Percentiles rank a stretch among this genome's conserved stretches.
Conservation (phyloP, 1,284 basidiomycete species). For the Albatrellus sp. region DNA sequence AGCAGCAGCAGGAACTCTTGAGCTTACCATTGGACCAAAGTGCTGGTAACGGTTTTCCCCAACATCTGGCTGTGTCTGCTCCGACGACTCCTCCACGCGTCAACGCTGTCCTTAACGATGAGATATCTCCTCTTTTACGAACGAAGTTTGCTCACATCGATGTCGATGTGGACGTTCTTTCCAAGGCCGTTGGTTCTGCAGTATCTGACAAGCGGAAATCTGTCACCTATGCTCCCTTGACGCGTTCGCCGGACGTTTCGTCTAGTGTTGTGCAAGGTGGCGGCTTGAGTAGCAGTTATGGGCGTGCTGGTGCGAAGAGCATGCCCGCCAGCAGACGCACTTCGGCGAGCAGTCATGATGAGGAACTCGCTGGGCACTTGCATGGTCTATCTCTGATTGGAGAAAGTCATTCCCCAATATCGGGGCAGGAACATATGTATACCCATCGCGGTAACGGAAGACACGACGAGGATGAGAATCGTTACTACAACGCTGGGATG, state of each 20-base stretch:
- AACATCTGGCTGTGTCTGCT: constrained; percentile 68
- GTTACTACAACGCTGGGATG: constrained; percentile 69
- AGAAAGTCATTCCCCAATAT: constrained; percentile 46
- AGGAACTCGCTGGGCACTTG: constrained; percentile 64
- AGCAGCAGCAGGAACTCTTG: constrained; percentile 71
- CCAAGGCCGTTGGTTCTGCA: constrained; percentile 51
- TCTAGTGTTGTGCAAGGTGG: constrained; percentile 18
- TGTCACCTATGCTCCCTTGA: constrained; percentile 71
- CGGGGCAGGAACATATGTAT: constrained; percentile 26
- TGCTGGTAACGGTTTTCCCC: constrained; percentile 29
- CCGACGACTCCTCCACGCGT: constrained; percentile 75
- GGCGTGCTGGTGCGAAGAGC: constrained; percentile 66
- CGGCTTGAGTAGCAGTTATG: constrained; percentile 33
- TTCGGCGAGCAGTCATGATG: constrained; percentile 68
- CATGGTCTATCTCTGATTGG: constrained; percentile 55
- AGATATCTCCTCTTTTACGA: constrained; percentile 27
- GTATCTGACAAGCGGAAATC: constrained; percentile 70
- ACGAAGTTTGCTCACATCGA: constrained; percentile 31
- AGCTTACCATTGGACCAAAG: constrained; percentile 49
- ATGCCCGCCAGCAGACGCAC: constrained; percentile 81
- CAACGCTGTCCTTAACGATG: constrained; percentile 41
- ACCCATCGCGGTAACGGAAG: constrained; percentile 29
- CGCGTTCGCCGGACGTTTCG: constrained; percentile 55
- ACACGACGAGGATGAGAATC: constrained; percentile 39
- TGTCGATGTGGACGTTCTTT: constrained; percentile 49